These are phyloP conservation scores for Beauveria australis DNA, from an alignment of 2,329 filamentous ascomycete genomes.

Conservation along the genomic window DNA sequence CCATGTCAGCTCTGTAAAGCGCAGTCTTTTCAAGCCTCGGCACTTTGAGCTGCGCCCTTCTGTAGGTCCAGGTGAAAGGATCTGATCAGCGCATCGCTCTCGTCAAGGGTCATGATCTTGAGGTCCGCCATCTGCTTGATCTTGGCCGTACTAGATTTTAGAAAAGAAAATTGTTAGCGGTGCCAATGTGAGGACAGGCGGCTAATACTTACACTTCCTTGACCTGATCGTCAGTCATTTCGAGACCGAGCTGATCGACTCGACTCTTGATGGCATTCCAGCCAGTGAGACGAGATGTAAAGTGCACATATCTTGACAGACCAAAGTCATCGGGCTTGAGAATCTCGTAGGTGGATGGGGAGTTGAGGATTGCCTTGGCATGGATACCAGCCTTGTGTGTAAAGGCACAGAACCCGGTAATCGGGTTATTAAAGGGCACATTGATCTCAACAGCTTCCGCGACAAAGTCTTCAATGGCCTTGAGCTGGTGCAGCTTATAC, in stretches of 20 bases:
- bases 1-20: too few relatives aligned
- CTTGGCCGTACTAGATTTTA: conserved; percentile 38
- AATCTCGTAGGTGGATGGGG: conserved; percentile 64
- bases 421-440: conserved; percentile 66
- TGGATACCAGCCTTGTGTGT: conserved; percentile 74
- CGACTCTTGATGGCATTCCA: conserved; percentile 93
- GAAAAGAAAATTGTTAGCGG: not conserved
- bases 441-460: conserved; percentile 60
- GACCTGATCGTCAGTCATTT: conserved; percentile 71
- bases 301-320: conserved; percentile 77
- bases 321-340: conserved; percentile 12
- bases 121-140: conserved; percentile 82
- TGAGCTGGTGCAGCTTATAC: conserved; percentile 84
- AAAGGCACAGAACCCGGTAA: conserved; percentile 61
- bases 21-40: too few relatives aligned
- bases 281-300: conserved; percentile 67
- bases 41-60: too few relatives aligned
- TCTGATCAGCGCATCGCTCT: too few relatives aligned
- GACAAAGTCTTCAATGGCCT: conserved; percentile 79
- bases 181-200: not conserved
- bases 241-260: conserved; percentile 70
- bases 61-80: too few relatives aligned
- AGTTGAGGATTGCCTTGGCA: conserved; percentile 74
- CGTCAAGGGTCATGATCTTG: not conserved
- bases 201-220: conserved; percentile 42